Conservation (phyloP, 1,284 basidiomycete species). For the Pseudozyma flocculosa region DNA sequence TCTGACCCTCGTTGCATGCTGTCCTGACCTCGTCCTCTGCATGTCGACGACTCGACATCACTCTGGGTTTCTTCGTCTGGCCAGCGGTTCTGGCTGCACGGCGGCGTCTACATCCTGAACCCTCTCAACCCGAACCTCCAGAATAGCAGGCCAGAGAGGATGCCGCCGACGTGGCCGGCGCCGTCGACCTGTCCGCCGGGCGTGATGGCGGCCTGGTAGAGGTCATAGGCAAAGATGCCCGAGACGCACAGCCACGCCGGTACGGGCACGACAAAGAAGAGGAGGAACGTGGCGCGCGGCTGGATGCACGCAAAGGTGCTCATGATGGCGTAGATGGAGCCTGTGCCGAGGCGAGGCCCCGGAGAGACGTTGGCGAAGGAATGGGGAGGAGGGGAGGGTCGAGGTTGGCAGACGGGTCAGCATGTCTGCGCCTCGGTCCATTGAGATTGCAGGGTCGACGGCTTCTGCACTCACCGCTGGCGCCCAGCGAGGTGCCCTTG, state of each 20-base stretch:
- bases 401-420: no score
- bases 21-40: no score
- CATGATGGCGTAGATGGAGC: conserved; percentile 68
- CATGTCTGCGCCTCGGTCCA: not conserved
- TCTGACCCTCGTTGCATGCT: no score
- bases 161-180: conserved; percentile 76
- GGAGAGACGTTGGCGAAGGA: not conserved
- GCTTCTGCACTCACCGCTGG: conserved; percentile 29
- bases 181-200: conserved; percentile 65
- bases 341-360: conserved; percentile 8
- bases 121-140: conserved; percentile 23
- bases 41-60: no score
- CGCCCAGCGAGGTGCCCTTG: conserved; percentile 5
- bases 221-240: conserved; percentile 74
- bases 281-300: conserved; percentile 70
- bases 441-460: no score
- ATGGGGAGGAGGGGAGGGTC: not conserved
- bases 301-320: conserved; percentile 71
- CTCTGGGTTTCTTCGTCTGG: no score
- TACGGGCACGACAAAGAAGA: conserved; percentile 73
- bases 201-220: conserved; percentile 63
- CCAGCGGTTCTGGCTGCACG: no score
- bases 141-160: conserved; percentile 66
- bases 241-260: conserved; percentile 77
- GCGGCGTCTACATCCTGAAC: conserved; percentile 7